phyloP scores from a whole-genome alignment of 345 rosid species.

The Geranium brycei region DNA sequence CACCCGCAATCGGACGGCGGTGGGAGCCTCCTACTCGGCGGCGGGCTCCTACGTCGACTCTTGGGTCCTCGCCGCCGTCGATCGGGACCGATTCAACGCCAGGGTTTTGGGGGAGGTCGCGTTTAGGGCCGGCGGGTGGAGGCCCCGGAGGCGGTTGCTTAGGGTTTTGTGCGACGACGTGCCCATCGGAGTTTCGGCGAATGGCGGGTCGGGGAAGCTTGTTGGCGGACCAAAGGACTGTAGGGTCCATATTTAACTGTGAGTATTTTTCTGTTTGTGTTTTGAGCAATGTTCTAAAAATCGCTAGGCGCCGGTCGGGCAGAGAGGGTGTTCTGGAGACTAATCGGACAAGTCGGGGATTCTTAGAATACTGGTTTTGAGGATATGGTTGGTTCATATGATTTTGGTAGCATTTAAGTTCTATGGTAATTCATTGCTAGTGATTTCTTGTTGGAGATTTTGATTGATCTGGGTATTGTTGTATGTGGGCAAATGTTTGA shows the following conservation, averaged over 20 bases:
- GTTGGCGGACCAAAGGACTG: conserved; percentile 33
- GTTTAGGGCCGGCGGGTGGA: conserved; percentile 35
- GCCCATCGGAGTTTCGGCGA: conserved; percentile 23
- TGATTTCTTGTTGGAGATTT: too few relatives aligned
- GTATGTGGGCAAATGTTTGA: too few relatives aligned
- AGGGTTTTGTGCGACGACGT: conserved; percentile 36
- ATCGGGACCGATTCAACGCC: conserved; percentile 35
- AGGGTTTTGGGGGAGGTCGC: conserved; percentile 26
- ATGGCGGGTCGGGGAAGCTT: conserved; percentile 45
- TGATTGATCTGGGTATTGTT: too few relatives aligned
- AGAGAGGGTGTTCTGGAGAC: too few relatives aligned
- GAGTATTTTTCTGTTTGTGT: neutral
- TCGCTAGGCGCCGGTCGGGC: too few relatives aligned
- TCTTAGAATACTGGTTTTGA: neutral
- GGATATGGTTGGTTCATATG: neutral
- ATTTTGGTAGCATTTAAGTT: neutral
- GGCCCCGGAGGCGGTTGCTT: conserved; percentile 33
- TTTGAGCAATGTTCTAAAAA: too few relatives aligned
- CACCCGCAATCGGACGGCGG: conserved; percentile 24
- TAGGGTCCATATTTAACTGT: conserved; percentile 16
- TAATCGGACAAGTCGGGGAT: too few relatives aligned
- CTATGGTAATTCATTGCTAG: too few relatives aligned
- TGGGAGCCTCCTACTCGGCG: conserved; percentile 28
- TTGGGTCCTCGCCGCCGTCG: conserved; percentile 17
- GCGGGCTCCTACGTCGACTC: conserved; percentile 27